Percentiles rank a stretch among this genome's conserved stretches.
Evolutionary conservation across 2,329 filamentous ascomycete species (phyloP).

Genomic region (Trichoderma pleuroti): DNA sequence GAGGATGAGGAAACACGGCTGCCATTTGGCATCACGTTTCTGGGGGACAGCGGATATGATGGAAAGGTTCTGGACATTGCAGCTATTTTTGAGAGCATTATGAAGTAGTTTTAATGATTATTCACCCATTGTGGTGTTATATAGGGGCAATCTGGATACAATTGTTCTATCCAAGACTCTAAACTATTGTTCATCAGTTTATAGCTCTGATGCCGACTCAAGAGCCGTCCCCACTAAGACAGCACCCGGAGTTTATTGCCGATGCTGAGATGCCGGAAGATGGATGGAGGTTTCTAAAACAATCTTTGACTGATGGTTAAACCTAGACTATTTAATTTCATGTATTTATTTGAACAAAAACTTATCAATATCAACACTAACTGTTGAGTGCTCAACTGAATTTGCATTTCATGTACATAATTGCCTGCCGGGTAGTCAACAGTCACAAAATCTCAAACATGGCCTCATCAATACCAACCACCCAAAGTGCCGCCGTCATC

Average conservation of each 20-base stretch:
- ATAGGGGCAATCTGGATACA: neutral
- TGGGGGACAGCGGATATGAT: neutral
- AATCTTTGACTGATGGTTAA: neutral
- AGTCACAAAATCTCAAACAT: neutral
- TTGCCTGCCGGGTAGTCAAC: neutral
- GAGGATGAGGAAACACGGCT: neutral
- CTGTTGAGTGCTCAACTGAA: neutral
- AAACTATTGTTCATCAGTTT: neutral
- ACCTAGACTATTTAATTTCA: neutral
- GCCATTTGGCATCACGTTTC: slow-evolving; percentile 7
- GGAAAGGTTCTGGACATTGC: neutral
- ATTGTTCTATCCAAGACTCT: neutral
- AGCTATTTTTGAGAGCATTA: neutral
- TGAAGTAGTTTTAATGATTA: neutral
- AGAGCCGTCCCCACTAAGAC: neutral
- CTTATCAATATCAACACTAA: neutral
- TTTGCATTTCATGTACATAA: neutral
- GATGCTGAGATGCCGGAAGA: neutral
- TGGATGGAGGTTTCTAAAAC: neutral
- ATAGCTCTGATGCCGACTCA: neutral
- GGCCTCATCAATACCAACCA: neutral
- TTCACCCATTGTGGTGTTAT: neutral
- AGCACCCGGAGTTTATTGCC: neutral
- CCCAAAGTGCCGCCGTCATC: neutral
- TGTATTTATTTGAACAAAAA: neutral